These are phyloP conservation scores for Colletotrichum filicis DNA, from an alignment of 2,329 filamentous ascomycete species.

Conservation along the genomic window DNA sequence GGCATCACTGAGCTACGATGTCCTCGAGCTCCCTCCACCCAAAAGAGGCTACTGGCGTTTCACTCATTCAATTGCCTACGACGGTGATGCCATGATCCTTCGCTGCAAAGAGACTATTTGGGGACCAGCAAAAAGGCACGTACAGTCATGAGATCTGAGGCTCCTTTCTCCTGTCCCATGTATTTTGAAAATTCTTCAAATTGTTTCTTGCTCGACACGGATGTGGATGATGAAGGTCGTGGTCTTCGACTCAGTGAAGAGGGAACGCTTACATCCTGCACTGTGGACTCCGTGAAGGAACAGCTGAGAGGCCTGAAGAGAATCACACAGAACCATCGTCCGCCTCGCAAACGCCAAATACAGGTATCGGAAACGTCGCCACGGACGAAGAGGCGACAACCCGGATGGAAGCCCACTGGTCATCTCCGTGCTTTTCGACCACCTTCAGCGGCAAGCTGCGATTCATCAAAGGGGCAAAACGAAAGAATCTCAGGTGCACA, in stretches of 20 bases:
- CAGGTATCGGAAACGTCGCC: no score
- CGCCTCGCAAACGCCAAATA: no score
- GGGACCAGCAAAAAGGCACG: background rate
- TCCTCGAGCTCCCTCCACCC: background rate
- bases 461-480: no score
- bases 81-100: background rate
- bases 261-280: background rate
- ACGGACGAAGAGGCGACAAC: no score
- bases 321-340: background rate
- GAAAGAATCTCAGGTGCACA: no score
- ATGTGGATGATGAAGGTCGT: background rate
- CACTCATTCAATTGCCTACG: background rate
- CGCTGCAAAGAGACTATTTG: background rate
- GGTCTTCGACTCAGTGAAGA: background rate
- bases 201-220: background rate
- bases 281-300: background rate
- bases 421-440: no score
- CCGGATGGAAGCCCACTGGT: no score
- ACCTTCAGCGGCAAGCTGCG: no score
- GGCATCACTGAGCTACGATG: background rate
- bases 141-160: background rate
- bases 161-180: background rate
- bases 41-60: background rate
- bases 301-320: background rate
- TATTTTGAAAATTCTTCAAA: background rate